phyloP scores from a whole-genome alignment of 768 basidiomycete genomes.

The Steccherinum ochraceum region DNA sequence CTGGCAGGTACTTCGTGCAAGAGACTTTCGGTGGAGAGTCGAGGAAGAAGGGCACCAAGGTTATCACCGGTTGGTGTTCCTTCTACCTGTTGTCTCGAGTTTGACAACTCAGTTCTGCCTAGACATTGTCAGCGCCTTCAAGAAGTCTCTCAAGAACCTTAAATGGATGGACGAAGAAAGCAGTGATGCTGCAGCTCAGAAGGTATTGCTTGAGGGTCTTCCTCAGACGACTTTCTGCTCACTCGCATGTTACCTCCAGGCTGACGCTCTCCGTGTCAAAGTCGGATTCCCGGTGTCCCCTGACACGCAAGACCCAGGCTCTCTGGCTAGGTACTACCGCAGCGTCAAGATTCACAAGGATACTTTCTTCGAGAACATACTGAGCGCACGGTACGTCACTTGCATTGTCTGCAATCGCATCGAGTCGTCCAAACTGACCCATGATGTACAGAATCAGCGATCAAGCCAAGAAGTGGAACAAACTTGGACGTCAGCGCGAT shows the following conservation, averaged over 20 bases:
- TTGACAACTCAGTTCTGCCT: slow-evolving; percentile 5
- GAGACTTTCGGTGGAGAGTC: slow-evolving; percentile 76
- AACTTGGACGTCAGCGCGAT: slow-evolving; percentile 67
- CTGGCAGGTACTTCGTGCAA: slow-evolving; percentile 85
- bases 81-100: background rate
- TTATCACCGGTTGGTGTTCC: slow-evolving; percentile 65
- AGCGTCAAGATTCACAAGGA: slow-evolving; percentile 56
- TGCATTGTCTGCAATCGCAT: no score
- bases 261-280: slow-evolving; percentile 79
- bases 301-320: slow-evolving; percentile 62
- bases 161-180: slow-evolving; percentile 92
- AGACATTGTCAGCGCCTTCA: slow-evolving; percentile 83
- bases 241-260: slow-evolving; percentile 35
- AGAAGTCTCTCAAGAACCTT: slow-evolving; percentile 62
- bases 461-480: slow-evolving; percentile 64
- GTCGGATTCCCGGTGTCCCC: slow-evolving; percentile 91
- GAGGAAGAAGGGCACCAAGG: slow-evolving; percentile 70
- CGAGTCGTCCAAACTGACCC: no score
- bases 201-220: no score
- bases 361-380: slow-evolving; percentile 81
- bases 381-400: slow-evolving; percentile 47
- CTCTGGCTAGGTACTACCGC: slow-evolving; percentile 70
- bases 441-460: slow-evolving; percentile 44
- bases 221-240: no score
- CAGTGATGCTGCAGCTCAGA: slow-evolving; percentile 74